Percentiles rank a stretch among this genome's conserved stretches.
phyloP scores from a whole-genome alignment of 1,284 basidiomycete genomes.

The Polyporus tsugae region DNA sequence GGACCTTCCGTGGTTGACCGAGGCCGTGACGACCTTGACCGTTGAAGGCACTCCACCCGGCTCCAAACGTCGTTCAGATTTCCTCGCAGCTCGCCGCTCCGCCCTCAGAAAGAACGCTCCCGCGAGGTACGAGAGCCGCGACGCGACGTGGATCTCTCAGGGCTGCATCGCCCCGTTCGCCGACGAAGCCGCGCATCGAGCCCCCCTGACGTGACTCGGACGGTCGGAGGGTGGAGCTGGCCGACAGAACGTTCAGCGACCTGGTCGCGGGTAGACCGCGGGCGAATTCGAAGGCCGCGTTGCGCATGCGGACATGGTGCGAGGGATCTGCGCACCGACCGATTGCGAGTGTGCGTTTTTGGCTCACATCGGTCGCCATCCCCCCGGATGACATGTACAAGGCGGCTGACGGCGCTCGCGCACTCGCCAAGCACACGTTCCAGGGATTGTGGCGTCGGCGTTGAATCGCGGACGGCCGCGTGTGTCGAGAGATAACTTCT shows the following conservation, averaged over 20 bases:
- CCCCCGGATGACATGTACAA: neutral
- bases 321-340: neutral
- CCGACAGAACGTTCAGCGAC: neutral
- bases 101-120: neutral
- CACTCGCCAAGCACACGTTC: conserved; percentile 1
- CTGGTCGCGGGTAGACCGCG: conserved; percentile 6
- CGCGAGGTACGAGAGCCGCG: neutral
- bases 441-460: conserved; percentile 7
- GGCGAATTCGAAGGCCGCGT: conserved; percentile 10
- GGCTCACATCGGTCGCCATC: neutral
- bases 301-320: neutral
- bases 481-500: neutral
- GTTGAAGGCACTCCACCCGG: neutral
- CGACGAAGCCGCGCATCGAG: neutral
- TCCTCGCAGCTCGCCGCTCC: neutral
- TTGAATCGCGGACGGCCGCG: neutral
- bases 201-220: neutral
- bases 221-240: neutral
- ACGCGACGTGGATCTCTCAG: neutral
- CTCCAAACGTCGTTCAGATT: neutral
- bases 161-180: neutral
- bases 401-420: neutral
- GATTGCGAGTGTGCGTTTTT: neutral
- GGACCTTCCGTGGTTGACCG: neutral
- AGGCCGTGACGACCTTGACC: conserved; percentile 1